Evolutionary conservation across 371 early-diverging fungal genomes (phyloP), one percentile per base, ranked within the genome.

Genomic region (Zychaea mexicana): DNA sequence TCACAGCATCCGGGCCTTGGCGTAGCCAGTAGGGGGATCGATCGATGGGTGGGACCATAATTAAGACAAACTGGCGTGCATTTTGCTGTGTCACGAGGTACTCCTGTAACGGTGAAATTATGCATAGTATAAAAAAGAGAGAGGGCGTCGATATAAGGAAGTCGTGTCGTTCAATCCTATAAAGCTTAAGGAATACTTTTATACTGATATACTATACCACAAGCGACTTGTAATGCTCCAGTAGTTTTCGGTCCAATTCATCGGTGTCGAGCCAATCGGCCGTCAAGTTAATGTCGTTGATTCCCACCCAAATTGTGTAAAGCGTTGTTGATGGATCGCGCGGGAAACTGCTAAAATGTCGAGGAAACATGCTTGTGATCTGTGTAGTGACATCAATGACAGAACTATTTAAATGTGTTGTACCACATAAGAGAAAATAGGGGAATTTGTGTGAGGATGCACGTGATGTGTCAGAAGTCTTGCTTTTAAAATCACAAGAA

Each of bases 11-110:
- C 45, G 52, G 38, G 1, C 60, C 39, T 56, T 53, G 42, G 21
- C 24, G 24, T n/a, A 52, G 28, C 76, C 76, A 78, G 33, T 62
- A 49, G 15, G 76, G 79, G 3, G 74, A 58, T 17, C 70, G 68
- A 30, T 78, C 74, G 26, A 78, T 65, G 17, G 79, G 79, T 24
- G 79, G 79, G 6, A 78, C 70, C 32, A 64, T 76, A 17, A 78
- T 61, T 10, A 78, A 49, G 55, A 74, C 65, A 56, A 74, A 72
- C 13, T 78, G 68, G 0, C 52, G 49, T 38, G 70, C 72, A 42
- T 62, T 64, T 57, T 67, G 36, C 15, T 64, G n/a, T 24, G 62
- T 54, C 36, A 75, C 58, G 31, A 67, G 28, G 21, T 71, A 57
- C 70, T 74, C 36, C 24, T 36, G 46, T 19, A 36, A 36, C 36